Evolutionary conservation across 2,329 filamentous ascomycete genomes (phyloP).

Genomic region (Colletotrichum lindemuthianum): DNA sequence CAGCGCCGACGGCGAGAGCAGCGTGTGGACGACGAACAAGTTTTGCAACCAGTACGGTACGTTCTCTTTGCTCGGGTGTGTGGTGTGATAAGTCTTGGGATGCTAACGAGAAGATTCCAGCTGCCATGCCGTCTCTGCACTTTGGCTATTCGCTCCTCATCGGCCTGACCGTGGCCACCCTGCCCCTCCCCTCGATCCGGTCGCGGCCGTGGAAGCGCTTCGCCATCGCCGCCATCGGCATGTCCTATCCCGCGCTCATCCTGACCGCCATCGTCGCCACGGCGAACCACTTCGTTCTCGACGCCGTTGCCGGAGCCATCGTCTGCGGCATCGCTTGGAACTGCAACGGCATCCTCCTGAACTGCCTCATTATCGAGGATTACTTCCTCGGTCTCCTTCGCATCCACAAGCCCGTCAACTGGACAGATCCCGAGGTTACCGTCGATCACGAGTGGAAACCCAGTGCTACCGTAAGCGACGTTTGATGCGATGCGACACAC

Average conservation of each 20-base stretch:
- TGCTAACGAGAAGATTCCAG: slow-evolving; percentile 47
- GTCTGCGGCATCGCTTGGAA: slow-evolving; percentile 74
- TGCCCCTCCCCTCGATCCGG: slow-evolving; percentile 68
- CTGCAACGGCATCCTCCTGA: slow-evolving; percentile 64
- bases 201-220: slow-evolving; percentile 61
- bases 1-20: slow-evolving; percentile 61
- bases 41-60: slow-evolving; percentile 81
- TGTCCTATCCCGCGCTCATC: slow-evolving; percentile 73
- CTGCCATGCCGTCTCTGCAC: slow-evolving; percentile 80
- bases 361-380: slow-evolving; percentile 73
- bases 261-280: slow-evolving; percentile 75
- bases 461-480: slow-evolving; percentile 36
- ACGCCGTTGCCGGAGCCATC: slow-evolving; percentile 73
- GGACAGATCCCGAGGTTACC: slow-evolving; percentile 47
- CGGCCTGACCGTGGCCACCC: slow-evolving; percentile 73
- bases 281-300: slow-evolving; percentile 78
- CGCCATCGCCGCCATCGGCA: slow-evolving; percentile 57
- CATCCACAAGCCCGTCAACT: slow-evolving; percentile 70
- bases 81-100: too few relatives aligned
- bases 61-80: slow-evolving; percentile 36
- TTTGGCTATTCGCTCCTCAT: slow-evolving; percentile 81
- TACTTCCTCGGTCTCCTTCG: slow-evolving; percentile 71
- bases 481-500: slow-evolving; percentile 10
- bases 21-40: slow-evolving; percentile 63
- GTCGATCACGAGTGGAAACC: slow-evolving; percentile 47